Evolutionary conservation across 2,329 filamentous ascomycete species (phyloP).

Genomic region (Eurotiales sp.): DNA sequence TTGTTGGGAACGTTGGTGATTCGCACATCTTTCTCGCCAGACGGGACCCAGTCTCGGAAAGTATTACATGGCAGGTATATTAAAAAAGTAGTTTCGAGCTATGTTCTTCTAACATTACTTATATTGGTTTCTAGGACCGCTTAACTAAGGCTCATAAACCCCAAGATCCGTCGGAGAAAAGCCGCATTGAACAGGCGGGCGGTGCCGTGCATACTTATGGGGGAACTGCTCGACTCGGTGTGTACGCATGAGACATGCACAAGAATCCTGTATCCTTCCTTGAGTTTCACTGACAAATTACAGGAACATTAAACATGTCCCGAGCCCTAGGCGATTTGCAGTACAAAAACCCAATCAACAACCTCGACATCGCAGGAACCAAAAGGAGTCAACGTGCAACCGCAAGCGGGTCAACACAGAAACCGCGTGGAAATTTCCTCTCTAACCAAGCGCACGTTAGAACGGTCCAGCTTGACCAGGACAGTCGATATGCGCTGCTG

Average conservation of each 20-base stretch:
- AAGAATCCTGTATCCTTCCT: background rate
- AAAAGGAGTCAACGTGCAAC: conserved; percentile 18
- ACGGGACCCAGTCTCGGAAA: conserved; percentile 24
- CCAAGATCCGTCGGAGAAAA: conserved; percentile 24
- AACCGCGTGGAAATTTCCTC: conserved; percentile 27
- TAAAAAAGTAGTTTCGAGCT: background rate
- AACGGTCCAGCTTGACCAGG: conserved; percentile 20
- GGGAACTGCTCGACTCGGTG: conserved; percentile 30
- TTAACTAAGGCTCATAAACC: conserved; percentile 33
- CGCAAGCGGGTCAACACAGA: conserved; percentile 16
- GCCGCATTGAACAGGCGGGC: conserved; percentile 31
- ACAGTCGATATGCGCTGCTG: conserved; percentile 27
- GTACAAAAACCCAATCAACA: conserved; percentile 35
- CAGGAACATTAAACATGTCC: conserved; percentile 34
- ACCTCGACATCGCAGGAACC: conserved; percentile 15
- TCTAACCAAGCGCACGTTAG: conserved; percentile 31
- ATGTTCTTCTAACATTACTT: background rate
- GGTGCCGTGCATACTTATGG: conserved; percentile 23
- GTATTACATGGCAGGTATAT: conserved; percentile 19
- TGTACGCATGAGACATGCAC: background rate
- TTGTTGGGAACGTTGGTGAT: conserved; percentile 34
- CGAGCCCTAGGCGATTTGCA: conserved; percentile 35
- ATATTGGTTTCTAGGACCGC: conserved; percentile 23
- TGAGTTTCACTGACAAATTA: background rate
- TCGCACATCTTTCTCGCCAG: conserved; percentile 33